These are phyloP conservation scores for Aspergillus chevalieri DNA, from an alignment of 2,329 filamentous ascomycete genomes.

Conservation along the genomic window DNA sequence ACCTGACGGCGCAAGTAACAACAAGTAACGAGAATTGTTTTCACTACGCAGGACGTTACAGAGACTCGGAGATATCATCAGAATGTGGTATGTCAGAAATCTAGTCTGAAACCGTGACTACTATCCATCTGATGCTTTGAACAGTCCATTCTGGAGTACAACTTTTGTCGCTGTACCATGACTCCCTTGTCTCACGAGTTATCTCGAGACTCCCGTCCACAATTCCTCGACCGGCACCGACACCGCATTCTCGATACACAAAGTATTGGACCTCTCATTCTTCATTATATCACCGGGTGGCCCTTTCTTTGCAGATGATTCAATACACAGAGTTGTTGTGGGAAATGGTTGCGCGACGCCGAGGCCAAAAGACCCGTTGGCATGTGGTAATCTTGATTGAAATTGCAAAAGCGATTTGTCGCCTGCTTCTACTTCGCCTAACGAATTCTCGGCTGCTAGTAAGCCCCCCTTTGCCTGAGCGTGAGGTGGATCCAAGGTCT, in stretches of 20 bases:
- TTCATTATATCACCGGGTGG: conserved; percentile 71
- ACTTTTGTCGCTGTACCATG: conserved; percentile 87
- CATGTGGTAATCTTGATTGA: conserved; percentile 80
- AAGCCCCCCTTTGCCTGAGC: conserved; percentile 76
- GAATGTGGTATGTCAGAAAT: conserved; percentile 60
- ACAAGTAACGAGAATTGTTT: neutral
- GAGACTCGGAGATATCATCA: conserved; percentile 86
- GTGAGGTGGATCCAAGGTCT: conserved; percentile 66
- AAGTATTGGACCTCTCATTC: conserved; percentile 58
- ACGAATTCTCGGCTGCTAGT: conserved; percentile 79
- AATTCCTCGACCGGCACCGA: conserved; percentile 45
- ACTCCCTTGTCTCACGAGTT: conserved; percentile 69
- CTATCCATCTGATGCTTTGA: conserved; percentile 13
- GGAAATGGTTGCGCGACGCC: conserved; percentile 91
- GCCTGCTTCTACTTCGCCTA: conserved; percentile 70
- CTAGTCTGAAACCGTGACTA: conserved; percentile 5
- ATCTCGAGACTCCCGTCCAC: conserved; percentile 50
- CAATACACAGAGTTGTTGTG: conserved; percentile 94
- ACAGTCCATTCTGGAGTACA: conserved; percentile 78
- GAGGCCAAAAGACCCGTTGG: conserved; percentile 75
- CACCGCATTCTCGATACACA: conserved; percentile 58
- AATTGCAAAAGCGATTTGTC: conserved; percentile 76
- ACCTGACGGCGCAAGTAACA: neutral
- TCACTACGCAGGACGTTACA: conserved; percentile 32
- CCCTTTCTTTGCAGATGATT: conserved; percentile 77